These are phyloP conservation scores for Stagonosporopsis vannaccii DNA, from an alignment of 2,329 filamentous ascomycete species.

Conservation along the genomic window DNA sequence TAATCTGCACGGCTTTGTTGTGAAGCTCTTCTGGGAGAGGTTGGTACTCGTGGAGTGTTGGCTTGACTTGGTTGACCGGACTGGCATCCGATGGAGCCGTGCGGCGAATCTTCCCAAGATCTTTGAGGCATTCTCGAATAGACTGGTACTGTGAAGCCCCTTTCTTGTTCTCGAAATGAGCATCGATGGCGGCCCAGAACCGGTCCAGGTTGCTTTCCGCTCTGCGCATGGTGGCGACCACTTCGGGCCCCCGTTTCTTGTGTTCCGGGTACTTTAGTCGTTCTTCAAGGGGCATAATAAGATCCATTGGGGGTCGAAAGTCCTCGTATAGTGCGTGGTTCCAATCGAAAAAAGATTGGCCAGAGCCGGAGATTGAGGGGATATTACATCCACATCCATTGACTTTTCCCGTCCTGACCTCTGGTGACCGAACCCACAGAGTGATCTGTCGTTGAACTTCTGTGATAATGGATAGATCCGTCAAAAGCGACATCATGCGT, in stretches of 20 bases:
- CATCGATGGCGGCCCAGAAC: conserved; percentile 52
- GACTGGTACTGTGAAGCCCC: conserved; percentile 17
- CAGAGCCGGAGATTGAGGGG: no score
- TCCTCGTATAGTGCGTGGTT: neutral
- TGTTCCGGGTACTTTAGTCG: conserved; percentile 1
- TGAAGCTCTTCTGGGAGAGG: neutral
- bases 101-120: neutral
- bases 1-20: neutral
- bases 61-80: neutral
- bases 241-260: conserved; percentile 48
- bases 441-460: conserved; percentile 21
- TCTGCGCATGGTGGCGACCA: conserved; percentile 36
- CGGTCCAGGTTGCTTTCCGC: conserved; percentile 58
- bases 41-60: neutral
- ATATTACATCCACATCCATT: neutral
- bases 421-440: conserved; percentile 49
- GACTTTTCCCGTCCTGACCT: neutral
- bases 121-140: neutral
- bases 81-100: neutral
- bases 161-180: conserved; percentile 1
- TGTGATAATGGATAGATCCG: neutral
- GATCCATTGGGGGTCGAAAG: neutral
- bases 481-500: neutral
- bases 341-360: neutral
- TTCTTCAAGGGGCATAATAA: neutral